Evolutionary conservation across 805 yeast species (phyloP), one percentile per base, ranked within the genome.

Genomic region (Yarrowia sp.): DNA sequence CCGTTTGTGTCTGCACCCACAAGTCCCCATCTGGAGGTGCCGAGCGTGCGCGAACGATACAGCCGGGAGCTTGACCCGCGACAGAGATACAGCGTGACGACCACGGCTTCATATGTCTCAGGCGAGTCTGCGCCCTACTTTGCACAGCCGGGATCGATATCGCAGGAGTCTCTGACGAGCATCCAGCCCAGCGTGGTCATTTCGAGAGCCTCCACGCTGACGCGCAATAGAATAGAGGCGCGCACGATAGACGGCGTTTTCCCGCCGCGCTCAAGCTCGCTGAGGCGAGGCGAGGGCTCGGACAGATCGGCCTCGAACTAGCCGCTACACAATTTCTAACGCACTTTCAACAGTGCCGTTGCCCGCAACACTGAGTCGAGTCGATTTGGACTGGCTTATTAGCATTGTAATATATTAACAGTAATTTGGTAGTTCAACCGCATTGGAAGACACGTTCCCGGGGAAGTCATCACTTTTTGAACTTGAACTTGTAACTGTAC

Each of bases 171-270:
- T 4, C 18, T 46, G 16, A 19, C 35, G 0, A 46, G 53, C 13
- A 46, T 46, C 18, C 53, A 46, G 36, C 53, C 53, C 2, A 46
- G 53, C 14, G 53, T 46, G 7, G 13, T n/a, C n/a, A n/a, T n/a
- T n/a, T n/a, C n/a, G n/a, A n/a, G 53, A 18, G 53, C 53, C 5
- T 46, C 53, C 1, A 46, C 53, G 0, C 8, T 8, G 16, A 46
- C 53, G 3, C 19, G 53, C 10, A 29, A 42, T 21, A 25, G 49
- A 42, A 42, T 42, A 1, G 49, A 25, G n/a, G 22, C n/a, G 2
- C 5, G 31, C 8, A 9, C 22, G 3, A 25, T 27, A n/a, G 33
- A 25, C 33, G 32, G 18, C 3, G 31, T n/a, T 4, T 25, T 42
- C 3, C 49, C 49, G 1, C 49, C 49, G 0, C 19, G 49, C 6